Evolutionary conservation across 2,329 filamentous ascomycete species (phyloP), one percentile per base, ranked within the genome.

Genomic region (Cytospora piceae): DNA sequence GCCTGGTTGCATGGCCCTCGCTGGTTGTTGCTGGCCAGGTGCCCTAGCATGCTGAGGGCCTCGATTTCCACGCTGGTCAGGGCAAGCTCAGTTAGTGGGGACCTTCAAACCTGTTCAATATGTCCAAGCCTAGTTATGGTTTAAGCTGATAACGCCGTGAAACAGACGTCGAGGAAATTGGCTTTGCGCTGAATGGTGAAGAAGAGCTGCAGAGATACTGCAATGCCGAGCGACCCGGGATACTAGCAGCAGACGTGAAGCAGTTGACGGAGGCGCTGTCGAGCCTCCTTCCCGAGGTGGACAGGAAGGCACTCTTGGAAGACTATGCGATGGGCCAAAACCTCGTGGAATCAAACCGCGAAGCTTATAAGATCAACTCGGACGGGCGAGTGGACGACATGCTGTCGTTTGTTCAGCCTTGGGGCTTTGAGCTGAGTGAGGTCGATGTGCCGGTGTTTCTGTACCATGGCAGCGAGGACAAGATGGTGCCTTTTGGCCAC

Each of bases 301-400:
- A 67, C 54, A 59, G 32, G 29, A 65, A 49, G 62, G 62, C 49
- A 17, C 20, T 67, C 7, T 29, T 67, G 22, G 62, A 65, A 20
- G 57, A 58, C 11, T 12, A 54, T 34, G 6, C n/a, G 15, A 52
- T 64, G 3, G 62, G 65, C 22, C 49, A 56, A 27, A 58, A 65
- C 22, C 8, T 61, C n/a, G 46, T 67, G 29, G 32, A 24, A 20
- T 11, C 65, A 12, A 11, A 61, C 7, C 56, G 58, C 27, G 70
- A 70, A 55, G 69, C 59, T 17, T 64, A 73, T 9, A 65, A 67
- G 60, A 34, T 66, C 34, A 57, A 61, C 60, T 55, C 58, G 5
- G 71, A 72, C 32, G 72, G 72, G 14, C 72, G 71, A 70, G 64
- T 73, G 15, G 72, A 73, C 60, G 72, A 73, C 57, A 70, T 71